These are phyloP conservation scores for Plectosphaerella sp. DNA, from an alignment of 2,329 filamentous ascomycete species.

Conservation along the genomic window DNA sequence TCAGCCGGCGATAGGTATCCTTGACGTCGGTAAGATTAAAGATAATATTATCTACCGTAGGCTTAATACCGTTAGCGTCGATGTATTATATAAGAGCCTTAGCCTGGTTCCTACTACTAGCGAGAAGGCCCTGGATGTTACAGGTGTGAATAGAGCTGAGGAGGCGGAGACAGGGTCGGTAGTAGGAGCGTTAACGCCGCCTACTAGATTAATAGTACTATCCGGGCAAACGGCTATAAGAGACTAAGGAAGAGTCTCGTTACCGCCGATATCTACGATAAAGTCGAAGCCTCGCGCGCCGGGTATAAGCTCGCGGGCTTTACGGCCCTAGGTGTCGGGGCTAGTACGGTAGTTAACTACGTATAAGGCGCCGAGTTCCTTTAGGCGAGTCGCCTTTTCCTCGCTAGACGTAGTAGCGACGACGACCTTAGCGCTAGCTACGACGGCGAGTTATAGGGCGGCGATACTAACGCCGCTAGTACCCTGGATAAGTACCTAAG, in stretches of 20 bases:
- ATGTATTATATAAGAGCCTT: conserved; percentile 22
- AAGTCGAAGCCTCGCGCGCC: conserved; percentile 52
- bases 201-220: conserved; percentile 23
- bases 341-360: conserved; percentile 57
- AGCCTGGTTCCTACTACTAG: conserved; percentile 20
- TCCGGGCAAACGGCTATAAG: conserved; percentile 41
- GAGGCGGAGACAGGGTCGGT: conserved; percentile 17
- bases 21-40: conserved; percentile 25
- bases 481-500: conserved; percentile 31
- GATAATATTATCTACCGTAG: conserved; percentile 21
- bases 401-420: conserved; percentile 57
- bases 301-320: conserved; percentile 43
- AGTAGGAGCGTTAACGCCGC: conserved; percentile 16
- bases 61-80: conserved; percentile 23
- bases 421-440: conserved; percentile 45
- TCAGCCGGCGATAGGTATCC: conserved; percentile 24
- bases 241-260: conserved; percentile 53
- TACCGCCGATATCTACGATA: conserved; percentile 62
- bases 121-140: conserved; percentile 21
- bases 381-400: conserved; percentile 47
- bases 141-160: conserved; percentile 17
- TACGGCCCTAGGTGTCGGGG: conserved; percentile 51
- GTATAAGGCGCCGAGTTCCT: conserved; percentile 51
- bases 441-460: conserved; percentile 31
- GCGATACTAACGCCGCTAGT: conserved; percentile 34